Evolutionary conservation across 2,329 filamentous ascomycete genomes (phyloP), one percentile per base, ranked within the genome.

Genomic region (Arthrinium puccinioides): DNA sequence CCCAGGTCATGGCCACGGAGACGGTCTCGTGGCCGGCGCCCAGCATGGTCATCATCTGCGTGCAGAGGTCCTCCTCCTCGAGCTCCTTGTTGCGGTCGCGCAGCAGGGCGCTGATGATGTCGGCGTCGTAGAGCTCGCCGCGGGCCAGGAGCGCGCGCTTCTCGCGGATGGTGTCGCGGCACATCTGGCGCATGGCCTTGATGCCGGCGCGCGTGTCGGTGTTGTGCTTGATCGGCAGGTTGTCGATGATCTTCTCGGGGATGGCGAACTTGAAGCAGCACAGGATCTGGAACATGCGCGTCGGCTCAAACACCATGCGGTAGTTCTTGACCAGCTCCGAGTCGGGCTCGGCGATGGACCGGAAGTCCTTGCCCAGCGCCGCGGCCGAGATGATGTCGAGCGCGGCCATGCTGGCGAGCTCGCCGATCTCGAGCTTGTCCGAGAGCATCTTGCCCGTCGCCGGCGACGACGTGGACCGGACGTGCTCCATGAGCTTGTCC

Each of bases 1-100:
- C 32, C 44, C 44, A 45, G 36, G 44, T 45, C 20, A 45, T 40
- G 9, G 38, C 44, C 21, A 45, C 44, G 3, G 32, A 36, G 15
- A 44, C 44, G 6, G 44, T 45, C 28, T 47, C 44, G 37, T 47
- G 44, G 10, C 44, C 44, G 21, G 44, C 44, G 4, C 42, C 43
- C 16, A 47, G 37, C 37, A 47, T 45, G 7, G 38, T 41, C 29
- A 43, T 43, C 21, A 41, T 36, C 24, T 47, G 44, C 14, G 41
- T 44, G n/a, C 44, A 37, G 5, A 47, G 44, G 24, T 46, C 39
- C 20, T 43, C 36, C 9, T 44, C 40, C 21, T 40, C 37, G 30
- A 21, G 9, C 11, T 26, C 34, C 9, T 38, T 37, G 15, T 36
- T 35, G 23, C 40, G 41, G 42, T 42, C 40, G 5, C 40, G 36